Evolutionary conservation across 2,329 filamentous ascomycete species (phyloP).

Genomic region (Didymella segeticola): DNA sequence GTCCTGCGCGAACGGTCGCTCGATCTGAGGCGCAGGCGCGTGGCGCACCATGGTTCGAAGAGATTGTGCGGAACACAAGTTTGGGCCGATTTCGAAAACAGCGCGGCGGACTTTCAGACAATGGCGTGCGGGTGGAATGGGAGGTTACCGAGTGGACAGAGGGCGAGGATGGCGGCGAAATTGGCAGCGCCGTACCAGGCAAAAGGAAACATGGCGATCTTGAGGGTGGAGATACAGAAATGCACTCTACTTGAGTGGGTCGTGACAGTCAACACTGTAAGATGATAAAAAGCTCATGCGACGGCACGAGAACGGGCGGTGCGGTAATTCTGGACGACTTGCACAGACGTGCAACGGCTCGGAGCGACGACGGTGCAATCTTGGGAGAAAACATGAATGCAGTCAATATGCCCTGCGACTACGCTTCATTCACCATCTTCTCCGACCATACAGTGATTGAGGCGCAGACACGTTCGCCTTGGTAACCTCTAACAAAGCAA

Average conservation of each 20-base stretch:
- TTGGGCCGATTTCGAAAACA: slow-evolving; percentile 72
- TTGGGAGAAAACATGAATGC: slow-evolving; percentile 17
- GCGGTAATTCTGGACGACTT: not conserved
- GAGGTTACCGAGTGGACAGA: slow-evolving; percentile 75
- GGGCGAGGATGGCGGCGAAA: slow-evolving; percentile 49
- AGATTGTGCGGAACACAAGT: slow-evolving; percentile 76
- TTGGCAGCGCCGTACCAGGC: slow-evolving; percentile 23
- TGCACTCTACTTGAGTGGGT: slow-evolving; percentile 33
- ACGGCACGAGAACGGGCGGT: slow-evolving; percentile 20
- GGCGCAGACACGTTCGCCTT: slow-evolving; percentile 3
- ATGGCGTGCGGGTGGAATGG: slow-evolving; percentile 75
- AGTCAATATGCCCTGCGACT: slow-evolving; percentile 18
- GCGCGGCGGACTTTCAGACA: slow-evolving; percentile 68
- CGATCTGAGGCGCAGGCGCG: slow-evolving; percentile 40
- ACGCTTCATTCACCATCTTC: slow-evolving; percentile 8
- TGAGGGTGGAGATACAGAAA: slow-evolving; percentile 39
- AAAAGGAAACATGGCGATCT: slow-evolving; percentile 47
- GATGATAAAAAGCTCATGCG: slow-evolving; percentile 35
- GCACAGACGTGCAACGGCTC: slow-evolving; percentile 18
- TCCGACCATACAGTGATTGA: slow-evolving; percentile 1
- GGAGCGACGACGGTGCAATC: slow-evolving; percentile 26
- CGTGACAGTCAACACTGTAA: slow-evolving; percentile 22
- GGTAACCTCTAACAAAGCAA: slow-evolving; percentile 1
- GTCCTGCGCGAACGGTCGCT: slow-evolving; percentile 19
- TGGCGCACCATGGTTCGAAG: slow-evolving; percentile 87